Evolutionary conservation across 805 yeast species (phyloP), one percentile per base, ranked within the genome.

Genomic region (Huiozyma naganishii): DNA sequence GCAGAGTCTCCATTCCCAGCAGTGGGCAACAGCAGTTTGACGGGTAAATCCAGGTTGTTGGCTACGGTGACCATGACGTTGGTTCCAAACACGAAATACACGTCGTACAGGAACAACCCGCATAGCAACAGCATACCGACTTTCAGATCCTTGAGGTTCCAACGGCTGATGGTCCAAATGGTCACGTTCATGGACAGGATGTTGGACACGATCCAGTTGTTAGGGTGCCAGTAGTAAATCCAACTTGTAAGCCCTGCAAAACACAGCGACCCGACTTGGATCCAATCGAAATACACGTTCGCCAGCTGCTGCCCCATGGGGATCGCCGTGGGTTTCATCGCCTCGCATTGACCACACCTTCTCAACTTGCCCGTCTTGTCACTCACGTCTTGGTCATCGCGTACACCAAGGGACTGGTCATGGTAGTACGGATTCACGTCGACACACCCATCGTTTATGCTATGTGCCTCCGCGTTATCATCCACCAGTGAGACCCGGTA

Each of bases 31-130:
- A 45, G 40, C 2, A 59, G 36, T 41, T 59, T 54, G 8, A 55
- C 45, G 1, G 87, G 87, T n/a, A 74, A 64, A 4, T 76, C 73
- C 23, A 80, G 51, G 17, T 42, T 48, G 2, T 70, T 68, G 6
- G 86, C 87, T 13, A 80, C 87, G 1, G 75, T 67, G 34, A 70
- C 65, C 88, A 81, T 81, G 5, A 78, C 66, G 32, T 71, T 68
- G 0, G 83, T 70, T 5, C 72, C 75, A 58, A 79, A 82, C 1
- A 81, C 88, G 61, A 81, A 81, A 55, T 72, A 79, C 36, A 78
- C 68, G 55, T 81, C 88, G 57, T 80, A 81, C 36, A 73, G 49
- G 51, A 80, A 78, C 37, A 81, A 68, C 2, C 73, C 73, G 2
- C 51, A 45, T 27, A 81, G 60, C 32, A 79, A 53, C 8, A 73